Evolutionary conservation across 257 asterid species (phyloP), one percentile per base, ranked within the genome.

Genomic region (Voacanga thouarsii): DNA sequence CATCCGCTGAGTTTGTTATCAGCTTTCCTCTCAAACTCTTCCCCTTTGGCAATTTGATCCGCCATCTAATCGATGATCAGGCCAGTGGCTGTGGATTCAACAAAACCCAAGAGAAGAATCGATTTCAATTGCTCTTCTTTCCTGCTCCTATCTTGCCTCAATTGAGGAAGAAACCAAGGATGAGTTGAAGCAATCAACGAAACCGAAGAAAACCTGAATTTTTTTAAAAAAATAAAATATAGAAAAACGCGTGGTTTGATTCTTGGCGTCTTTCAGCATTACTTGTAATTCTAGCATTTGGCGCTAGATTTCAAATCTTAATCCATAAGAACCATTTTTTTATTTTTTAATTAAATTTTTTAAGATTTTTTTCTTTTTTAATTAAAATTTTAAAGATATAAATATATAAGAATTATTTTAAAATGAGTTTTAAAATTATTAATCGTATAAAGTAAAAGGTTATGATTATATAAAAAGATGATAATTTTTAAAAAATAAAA

Each of bases 21-120:
- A 10, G 90, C 90, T 79, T 78, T 87, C 71, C 76, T 82, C 88
- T 84, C 88, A 61, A 84, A 82, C 70, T 84, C 86, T 66, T 80
- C 85, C 33, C 81, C 89, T 75, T 75, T 86, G 0, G 77, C 76
- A 12, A 84, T 28, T 49, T 79, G 87, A 75, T 77, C 45, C 80
- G 53, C 84, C 83, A 82, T 84, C 37, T 6, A n/a, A 67, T 33
- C 12, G 16, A 67, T 66, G n/a, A 39, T 14, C 47, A 15, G 47
- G 14, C 47, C 11, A 15, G 24, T 12, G 55, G 47, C 14, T 23
- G 65, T 49, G 37, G 37, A 33, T 33, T 33, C 37, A 33, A 33
- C 37, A 2, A 33, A 33, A 33, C 37, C 37, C 2, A 49, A 49
- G 55, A 59, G 65, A 53, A 14, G 59, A 59, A 59, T 59, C 33